phyloP scores from a whole-genome alignment of 2,329 filamentous ascomycete genomes.

The Arthrinium phaeospermum region DNA sequence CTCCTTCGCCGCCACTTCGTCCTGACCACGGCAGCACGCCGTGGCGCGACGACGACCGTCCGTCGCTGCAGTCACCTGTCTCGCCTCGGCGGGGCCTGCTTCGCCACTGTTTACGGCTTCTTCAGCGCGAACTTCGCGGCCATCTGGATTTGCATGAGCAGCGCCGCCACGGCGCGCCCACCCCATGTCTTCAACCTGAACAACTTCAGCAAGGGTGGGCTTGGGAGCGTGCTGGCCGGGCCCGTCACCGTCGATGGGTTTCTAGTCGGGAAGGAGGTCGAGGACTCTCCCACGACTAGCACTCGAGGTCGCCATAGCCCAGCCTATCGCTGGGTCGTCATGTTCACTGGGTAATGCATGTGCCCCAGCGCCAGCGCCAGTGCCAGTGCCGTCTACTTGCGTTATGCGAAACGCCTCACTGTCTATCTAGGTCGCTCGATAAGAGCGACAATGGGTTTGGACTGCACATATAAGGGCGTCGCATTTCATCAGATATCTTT shows the following conservation, averaged over 20 bases:
- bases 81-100: constrained; percentile 61
- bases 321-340: constrained; percentile 26
- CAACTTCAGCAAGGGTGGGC: constrained; percentile 27
- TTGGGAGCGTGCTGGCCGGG: constrained; percentile 28
- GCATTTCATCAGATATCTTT: too few species aligned
- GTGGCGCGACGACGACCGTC: constrained; percentile 45
- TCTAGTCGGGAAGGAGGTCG: not conserved
- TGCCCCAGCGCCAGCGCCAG: constrained; percentile 27
- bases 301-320: constrained; percentile 18
- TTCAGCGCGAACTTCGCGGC: constrained; percentile 58
- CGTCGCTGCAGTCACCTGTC: constrained; percentile 51
- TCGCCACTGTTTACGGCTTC: constrained; percentile 60
- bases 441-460: not conserved
- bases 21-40: too few species aligned
- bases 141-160: constrained; percentile 48
- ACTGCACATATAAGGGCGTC: too few species aligned
- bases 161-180: constrained; percentile 22
- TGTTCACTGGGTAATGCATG: constrained; percentile 30
- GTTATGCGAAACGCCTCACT: constrained; percentile 20
- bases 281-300: constrained; percentile 19
- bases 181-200: constrained; percentile 26
- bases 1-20: constrained; percentile 44
- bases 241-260: constrained; percentile 23
- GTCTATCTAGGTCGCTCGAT: not conserved
- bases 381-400: constrained; percentile 23